Percentiles rank a stretch among this genome's conserved stretches.
These are phyloP conservation scores for Leccinellum rugosiceps DNA, from an alignment of 768 basidiomycete species.

Conservation along the genomic window DNA sequence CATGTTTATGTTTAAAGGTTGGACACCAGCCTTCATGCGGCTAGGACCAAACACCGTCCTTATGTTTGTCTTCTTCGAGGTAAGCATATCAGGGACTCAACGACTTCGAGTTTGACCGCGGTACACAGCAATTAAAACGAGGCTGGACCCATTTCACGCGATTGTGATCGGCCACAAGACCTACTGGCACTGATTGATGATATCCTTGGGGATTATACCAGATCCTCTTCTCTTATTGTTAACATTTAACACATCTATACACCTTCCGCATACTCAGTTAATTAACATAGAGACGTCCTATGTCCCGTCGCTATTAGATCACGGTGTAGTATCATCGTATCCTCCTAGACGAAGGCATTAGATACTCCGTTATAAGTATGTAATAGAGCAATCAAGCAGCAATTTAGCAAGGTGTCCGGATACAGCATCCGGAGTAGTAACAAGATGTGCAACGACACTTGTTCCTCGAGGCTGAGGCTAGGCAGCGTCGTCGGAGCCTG, in stretches of 20 bases:
- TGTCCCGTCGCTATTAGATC: neutral
- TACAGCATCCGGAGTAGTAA: too few relatives aligned
- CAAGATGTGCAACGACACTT: too few relatives aligned
- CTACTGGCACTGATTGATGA: neutral
- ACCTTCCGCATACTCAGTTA: neutral
- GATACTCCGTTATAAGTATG: neutral
- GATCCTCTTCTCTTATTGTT: neutral
- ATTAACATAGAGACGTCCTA: conserved; percentile 4
- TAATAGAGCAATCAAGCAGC: neutral
- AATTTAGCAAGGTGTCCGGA: too few relatives aligned
- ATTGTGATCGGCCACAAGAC: neutral
- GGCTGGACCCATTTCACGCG: conserved; percentile 40
- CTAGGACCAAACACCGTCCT: conserved; percentile 81
- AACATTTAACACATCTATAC: neutral
- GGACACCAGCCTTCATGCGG: conserved; percentile 85
- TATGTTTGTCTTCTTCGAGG: conserved; percentile 85
- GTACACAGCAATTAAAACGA: conserved; percentile 64
- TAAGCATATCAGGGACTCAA: conserved; percentile 26
- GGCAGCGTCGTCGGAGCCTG: too few relatives aligned
- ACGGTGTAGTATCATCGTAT: conserved; percentile 6
- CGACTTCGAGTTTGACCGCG: conserved; percentile 3
- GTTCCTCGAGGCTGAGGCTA: too few relatives aligned
- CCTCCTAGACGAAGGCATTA: conserved; percentile 6
- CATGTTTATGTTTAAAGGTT: conserved; percentile 80
- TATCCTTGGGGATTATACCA: neutral